Evolutionary conservation across 176 grass and related monocot genomes (phyloP).

Genomic region (Typha latifolia): DNA sequence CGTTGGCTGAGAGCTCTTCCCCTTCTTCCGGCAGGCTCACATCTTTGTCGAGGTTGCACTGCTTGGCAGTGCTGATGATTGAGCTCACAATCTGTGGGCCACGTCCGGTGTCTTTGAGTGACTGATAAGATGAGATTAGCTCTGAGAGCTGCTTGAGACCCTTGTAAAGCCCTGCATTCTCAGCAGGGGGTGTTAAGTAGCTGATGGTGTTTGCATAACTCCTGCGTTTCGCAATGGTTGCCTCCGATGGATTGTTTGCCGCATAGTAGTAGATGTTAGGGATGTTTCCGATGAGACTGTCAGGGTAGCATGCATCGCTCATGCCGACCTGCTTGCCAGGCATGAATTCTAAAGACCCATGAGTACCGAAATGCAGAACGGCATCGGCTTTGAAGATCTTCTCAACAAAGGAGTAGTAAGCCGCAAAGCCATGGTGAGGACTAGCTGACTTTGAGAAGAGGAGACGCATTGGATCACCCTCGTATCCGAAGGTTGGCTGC

Average conservation of each 20-base stretch:
- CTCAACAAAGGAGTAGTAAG: constrained; percentile 92
- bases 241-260: constrained; percentile 98
- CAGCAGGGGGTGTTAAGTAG: constrained; percentile 90
- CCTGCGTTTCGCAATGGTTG: constrained; percentile 82
- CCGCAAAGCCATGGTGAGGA: constrained; percentile 91
- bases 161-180: constrained; percentile 99
- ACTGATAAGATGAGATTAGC: constrained; percentile 96
- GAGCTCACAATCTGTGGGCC: constrained; percentile 89
- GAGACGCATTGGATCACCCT: constrained; percentile 95
- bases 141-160: constrained; percentile 97
- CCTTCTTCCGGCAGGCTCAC: constrained; percentile 84
- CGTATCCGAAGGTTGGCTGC: constrained; percentile 93
- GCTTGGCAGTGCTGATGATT: constrained; percentile 83
- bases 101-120: constrained; percentile 89
- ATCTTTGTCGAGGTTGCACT: constrained; percentile 99
- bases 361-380: constrained; percentile 92
- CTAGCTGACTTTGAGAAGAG: constrained; percentile 95
- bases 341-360: constrained; percentile 96
- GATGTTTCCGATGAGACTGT: constrained; percentile 97
- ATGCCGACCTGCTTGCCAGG: constrained; percentile 97
- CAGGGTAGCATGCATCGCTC: constrained; percentile 90
- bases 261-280: constrained; percentile 99
- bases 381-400: constrained; percentile 98
- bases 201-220: constrained; percentile 99
- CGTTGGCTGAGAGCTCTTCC: constrained; percentile 49